Conservation (phyloP, 805 yeast genomes). For the Kazachstania kunashirensis region DNA sequence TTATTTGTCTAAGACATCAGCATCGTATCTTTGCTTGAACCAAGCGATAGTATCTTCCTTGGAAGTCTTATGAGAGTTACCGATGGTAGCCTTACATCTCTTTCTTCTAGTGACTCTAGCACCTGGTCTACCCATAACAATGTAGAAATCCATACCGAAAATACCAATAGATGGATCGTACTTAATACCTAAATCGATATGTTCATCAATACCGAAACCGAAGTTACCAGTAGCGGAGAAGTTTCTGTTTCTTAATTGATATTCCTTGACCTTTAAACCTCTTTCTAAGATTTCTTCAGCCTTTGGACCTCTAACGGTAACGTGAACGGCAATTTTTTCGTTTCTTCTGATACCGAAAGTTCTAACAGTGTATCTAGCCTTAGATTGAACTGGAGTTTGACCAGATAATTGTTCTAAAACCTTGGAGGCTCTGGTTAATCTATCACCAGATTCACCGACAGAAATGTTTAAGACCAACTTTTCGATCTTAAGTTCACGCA, state of each 20-base stretch:
- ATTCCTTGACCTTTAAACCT: conserved; percentile 99
- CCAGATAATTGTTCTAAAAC: conserved; percentile 99
- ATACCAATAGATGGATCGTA: conserved; percentile 99
- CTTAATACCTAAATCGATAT: conserved; percentile 99
- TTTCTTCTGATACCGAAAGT: conserved; percentile 99
- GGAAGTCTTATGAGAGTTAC: conserved; percentile 84
- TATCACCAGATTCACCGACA: conserved; percentile 99
- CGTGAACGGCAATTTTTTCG: conserved; percentile 99
- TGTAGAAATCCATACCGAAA: conserved; percentile 99
- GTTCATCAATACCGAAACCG: conserved; percentile 99
- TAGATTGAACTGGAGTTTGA: conserved; percentile 99
- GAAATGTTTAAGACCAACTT: conserved; percentile 99
- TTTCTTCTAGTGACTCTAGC: conserved; percentile 97
- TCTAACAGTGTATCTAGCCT: conserved; percentile 99
- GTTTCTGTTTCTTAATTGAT: conserved; percentile 89
- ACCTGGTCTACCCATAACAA: conserved; percentile 99
- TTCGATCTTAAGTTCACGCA: conserved; percentile 99
- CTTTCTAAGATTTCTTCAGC: conserved; percentile 99
- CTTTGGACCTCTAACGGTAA: conserved; percentile 99
- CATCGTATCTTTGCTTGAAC: conserved; percentile 99
- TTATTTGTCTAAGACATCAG: conserved; percentile 86
- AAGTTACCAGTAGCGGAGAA: conserved; percentile 99
- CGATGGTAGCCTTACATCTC: conserved; percentile 82
- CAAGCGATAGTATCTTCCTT: conserved; percentile 93
- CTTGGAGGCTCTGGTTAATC: conserved; percentile 99